These are phyloP conservation scores for Uronychia binucleata DNA, from an alignment of 73 alveolate genomes.

Conservation along the genomic window DNA sequence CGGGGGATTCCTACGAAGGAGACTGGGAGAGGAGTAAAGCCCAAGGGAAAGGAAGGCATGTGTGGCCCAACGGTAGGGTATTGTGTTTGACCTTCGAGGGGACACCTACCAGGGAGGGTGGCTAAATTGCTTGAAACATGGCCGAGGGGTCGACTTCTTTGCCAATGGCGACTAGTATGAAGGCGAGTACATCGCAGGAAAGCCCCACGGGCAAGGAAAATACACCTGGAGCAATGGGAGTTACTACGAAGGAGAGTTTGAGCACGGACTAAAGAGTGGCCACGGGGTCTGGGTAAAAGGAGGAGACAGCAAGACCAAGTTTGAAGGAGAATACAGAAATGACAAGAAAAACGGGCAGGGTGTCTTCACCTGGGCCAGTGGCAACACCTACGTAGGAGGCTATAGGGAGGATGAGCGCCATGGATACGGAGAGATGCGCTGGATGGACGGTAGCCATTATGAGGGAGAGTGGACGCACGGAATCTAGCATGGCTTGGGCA, in stretches of 20 bases:
- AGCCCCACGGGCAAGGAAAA: conserved; percentile 74
- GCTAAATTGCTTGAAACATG: conserved; percentile 22
- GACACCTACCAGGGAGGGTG: conserved; percentile 41
- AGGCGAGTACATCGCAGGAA: conserved; percentile 45
- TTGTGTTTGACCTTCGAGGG: background rate
- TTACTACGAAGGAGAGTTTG: conserved; percentile 57
- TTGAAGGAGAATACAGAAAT: too few relatives aligned
- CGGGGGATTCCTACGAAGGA: conserved; percentile 35
- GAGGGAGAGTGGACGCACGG: conserved; percentile 42
- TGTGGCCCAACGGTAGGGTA: conserved; percentile 18
- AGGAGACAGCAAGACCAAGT: too few relatives aligned
- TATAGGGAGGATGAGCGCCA: conserved; percentile 19
- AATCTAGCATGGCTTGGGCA: conserved; percentile 49
- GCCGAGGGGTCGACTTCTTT: background rate
- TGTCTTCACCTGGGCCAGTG: too few relatives aligned
- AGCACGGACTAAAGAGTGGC: conserved; percentile 31
- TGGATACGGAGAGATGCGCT: conserved; percentile 44
- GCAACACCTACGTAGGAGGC: conserved; percentile 36
- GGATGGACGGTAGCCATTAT: conserved; percentile 33
- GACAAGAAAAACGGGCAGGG: too few relatives aligned
- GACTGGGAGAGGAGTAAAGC: conserved; percentile 40
- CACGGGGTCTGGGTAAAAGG: conserved; percentile 22
- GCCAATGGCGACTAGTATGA: conserved; percentile 36
- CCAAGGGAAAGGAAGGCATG: conserved; percentile 31
- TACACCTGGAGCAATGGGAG: conserved; percentile 59